A percentile compares a stretch with the other conserved stretches of the same genome.
Conservation (phyloP, 768 basidiomycete genomes). For the Podaxis sp. region DNA sequence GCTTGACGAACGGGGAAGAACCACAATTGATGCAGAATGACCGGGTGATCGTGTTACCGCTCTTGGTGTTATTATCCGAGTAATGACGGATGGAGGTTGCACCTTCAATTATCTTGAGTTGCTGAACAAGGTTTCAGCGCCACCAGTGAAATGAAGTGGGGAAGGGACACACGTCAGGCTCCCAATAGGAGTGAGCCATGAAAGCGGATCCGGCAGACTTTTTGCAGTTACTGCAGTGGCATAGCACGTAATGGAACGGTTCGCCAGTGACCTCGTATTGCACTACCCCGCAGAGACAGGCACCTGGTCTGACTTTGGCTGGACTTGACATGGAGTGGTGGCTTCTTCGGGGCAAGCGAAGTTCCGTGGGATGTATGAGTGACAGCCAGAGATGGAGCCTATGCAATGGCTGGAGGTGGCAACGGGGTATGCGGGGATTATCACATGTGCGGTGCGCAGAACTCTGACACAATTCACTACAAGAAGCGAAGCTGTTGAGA, state of each 20-base stretch:
- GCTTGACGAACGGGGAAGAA: constrained; percentile 21
- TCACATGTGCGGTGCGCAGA: not conserved
- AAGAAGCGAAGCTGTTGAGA: not conserved
- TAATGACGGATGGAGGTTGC: constrained; percentile 19
- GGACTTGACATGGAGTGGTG: not conserved
- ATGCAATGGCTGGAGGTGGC: not conserved
- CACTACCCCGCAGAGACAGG: constrained; percentile 26
- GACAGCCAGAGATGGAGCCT: not conserved
- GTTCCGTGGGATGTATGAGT: not conserved
- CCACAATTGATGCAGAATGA: constrained; percentile 29
- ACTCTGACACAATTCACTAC: not conserved
- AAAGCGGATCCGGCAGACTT: constrained; percentile 27
- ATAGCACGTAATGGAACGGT: constrained; percentile 26
- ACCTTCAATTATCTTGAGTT: constrained; percentile 22
- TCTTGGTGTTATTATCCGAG: constrained; percentile 21
- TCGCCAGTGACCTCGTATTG: constrained; percentile 22
- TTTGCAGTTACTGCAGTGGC: constrained; percentile 31
- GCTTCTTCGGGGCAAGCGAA: not conserved
- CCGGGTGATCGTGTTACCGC: constrained; percentile 22
- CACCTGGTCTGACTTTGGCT: constrained; percentile 8
- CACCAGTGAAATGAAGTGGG: not conserved
- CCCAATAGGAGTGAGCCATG: constrained; percentile 27
- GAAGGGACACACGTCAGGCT: constrained; percentile 18
- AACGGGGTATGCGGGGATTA: not conserved
- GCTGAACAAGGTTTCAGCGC: constrained; percentile 10